Conservation (phyloP, 176 grass and related monocot genomes). For the Oryza officinalis region DNA sequence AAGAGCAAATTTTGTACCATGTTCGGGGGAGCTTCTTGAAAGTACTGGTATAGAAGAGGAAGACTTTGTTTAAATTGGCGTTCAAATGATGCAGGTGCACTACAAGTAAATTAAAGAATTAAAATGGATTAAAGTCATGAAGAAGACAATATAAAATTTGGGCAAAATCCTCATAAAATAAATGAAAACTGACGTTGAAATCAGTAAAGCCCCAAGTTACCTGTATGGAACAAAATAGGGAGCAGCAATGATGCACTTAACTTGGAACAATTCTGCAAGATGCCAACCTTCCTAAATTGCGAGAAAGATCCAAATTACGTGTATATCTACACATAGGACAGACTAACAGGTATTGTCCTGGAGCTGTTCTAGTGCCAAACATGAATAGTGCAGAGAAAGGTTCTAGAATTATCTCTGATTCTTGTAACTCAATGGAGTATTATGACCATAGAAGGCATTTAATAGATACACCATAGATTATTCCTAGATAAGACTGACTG, state of each 20-base stretch:
- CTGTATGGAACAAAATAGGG: conserved; percentile 94
- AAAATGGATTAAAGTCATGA: neutral
- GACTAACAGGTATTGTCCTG: neutral
- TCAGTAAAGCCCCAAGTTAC: conserved; percentile 44
- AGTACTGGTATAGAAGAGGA: conserved; percentile 82
- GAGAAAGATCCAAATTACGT: conserved; percentile 15
- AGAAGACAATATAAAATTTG: neutral
- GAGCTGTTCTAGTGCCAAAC: neutral
- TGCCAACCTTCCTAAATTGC: conserved; percentile 92
- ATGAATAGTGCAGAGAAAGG: neutral
- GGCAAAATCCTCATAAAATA: conserved; percentile 1
- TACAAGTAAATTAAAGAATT: conserved; percentile 40
- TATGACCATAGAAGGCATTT: conserved; percentile 10
- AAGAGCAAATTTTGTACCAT: conserved; percentile 48
- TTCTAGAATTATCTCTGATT: neutral
- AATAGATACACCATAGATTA: neutral
- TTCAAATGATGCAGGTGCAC: conserved; percentile 85
- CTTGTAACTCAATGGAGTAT: neutral
- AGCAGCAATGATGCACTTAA: conserved; percentile 77
- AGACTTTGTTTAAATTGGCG: conserved; percentile 59
- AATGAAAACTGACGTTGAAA: conserved; percentile 11
- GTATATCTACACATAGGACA: neutral
- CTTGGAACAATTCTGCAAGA: conserved; percentile 85
- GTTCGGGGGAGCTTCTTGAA: conserved; percentile 69
- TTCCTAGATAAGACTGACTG: neutral